phyloP scores from a whole-genome alignment of 768 basidiomycete genomes.

The Russula sp. region DNA sequence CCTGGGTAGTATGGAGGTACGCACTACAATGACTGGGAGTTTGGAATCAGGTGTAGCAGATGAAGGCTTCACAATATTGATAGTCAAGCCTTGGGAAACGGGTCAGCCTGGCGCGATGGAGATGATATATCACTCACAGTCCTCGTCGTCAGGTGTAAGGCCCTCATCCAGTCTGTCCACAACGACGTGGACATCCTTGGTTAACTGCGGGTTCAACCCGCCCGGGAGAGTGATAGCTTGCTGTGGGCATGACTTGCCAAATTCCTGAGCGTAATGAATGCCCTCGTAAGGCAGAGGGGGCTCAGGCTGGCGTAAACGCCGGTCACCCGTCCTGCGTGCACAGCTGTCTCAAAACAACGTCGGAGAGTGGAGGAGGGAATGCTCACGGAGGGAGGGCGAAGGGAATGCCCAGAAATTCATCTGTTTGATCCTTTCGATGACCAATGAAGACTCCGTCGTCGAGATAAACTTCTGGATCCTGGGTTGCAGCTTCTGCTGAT shows the following conservation, averaged over 20 bases:
- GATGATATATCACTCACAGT: conserved; percentile 20
- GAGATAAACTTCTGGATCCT: conserved; percentile 23
- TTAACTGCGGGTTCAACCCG: neutral
- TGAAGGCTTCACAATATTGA: too few species aligned
- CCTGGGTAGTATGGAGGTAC: neutral
- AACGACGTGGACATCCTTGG: neutral
- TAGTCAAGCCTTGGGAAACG: too few species aligned
- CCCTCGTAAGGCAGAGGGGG: conserved; percentile 18
- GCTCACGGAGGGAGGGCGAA: conserved; percentile 35
- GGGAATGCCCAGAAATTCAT: conserved; percentile 36
- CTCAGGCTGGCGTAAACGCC: conserved; percentile 33
- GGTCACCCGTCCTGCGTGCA: conserved; percentile 27
- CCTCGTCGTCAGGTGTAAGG: conserved; percentile 18
- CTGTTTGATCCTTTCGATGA: conserved; percentile 21
- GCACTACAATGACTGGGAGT: conserved; percentile 26
- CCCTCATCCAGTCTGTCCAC: neutral
- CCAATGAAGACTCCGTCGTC: conserved; percentile 29
- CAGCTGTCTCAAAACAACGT: too few species aligned
- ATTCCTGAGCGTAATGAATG: conserved; percentile 16
- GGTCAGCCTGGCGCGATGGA: neutral
- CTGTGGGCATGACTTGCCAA: conserved; percentile 26
- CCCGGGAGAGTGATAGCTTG: conserved; percentile 17
- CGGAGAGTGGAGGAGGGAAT: neutral
- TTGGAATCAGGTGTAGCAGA: neutral
- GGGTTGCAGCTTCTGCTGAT: neutral